Conservation (phyloP, 805 yeast genomes). For the Yamadazyma ubonensis region DNA sequence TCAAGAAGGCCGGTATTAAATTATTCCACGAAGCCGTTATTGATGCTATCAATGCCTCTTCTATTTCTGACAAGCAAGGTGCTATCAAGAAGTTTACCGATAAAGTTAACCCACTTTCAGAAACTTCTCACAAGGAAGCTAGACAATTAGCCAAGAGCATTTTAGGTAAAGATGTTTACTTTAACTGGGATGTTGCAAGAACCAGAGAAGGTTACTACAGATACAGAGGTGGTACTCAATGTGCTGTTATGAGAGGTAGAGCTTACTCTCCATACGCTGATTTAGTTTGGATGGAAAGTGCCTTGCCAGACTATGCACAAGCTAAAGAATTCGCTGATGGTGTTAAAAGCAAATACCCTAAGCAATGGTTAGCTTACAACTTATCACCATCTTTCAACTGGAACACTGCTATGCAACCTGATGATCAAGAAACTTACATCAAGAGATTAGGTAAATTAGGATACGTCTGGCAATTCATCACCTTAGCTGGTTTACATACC, state of each 20-base stretch:
- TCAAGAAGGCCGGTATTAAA: slow-evolving; percentile 75
- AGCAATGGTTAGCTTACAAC: slow-evolving; percentile 96
- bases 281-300: slow-evolving; percentile 97
- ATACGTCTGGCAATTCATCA: slow-evolving; percentile 96
- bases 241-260: slow-evolving; percentile 95
- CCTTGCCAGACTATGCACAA: slow-evolving; percentile 88
- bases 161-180: slow-evolving; percentile 78
- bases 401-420: slow-evolving; percentile 87
- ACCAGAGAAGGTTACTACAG: slow-evolving; percentile 97
- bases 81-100: slow-evolving; percentile 64
- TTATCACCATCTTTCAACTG: slow-evolving; percentile 97
- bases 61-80: slow-evolving; percentile 56
- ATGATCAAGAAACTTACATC: slow-evolving; percentile 89
- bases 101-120: slow-evolving; percentile 72
- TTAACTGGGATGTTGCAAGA: slow-evolving; percentile 94
- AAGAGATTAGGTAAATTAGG: slow-evolving; percentile 83
- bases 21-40: slow-evolving; percentile 89
- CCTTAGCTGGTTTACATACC: slow-evolving; percentile 95
- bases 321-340: slow-evolving; percentile 95
- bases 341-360: slow-evolving; percentile 74
- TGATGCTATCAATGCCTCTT: slow-evolving; percentile 69
- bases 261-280: slow-evolving; percentile 95
- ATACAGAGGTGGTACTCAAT: slow-evolving; percentile 93
- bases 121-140: slow-evolving; percentile 77
- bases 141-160: slow-evolving; percentile 69